Evolutionary conservation across 2,329 filamentous ascomycete species (phyloP).

Genomic region (Nemania sp.): DNA sequence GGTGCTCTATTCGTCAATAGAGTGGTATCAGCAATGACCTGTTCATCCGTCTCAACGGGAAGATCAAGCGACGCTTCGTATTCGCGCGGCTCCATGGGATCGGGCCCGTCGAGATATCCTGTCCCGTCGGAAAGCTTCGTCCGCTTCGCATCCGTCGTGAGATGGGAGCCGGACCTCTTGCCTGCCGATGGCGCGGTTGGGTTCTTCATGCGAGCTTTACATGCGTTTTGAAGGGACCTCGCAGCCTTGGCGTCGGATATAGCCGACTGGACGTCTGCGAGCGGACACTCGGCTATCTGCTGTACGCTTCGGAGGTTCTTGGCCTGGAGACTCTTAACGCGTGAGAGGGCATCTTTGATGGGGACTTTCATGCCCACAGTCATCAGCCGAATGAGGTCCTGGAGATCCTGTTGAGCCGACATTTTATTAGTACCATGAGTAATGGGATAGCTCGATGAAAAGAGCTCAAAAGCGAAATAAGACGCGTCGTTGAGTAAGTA

Average conservation of each 20-base stretch:
- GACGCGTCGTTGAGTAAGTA: conserved; percentile 5
- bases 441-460: background rate
- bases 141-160: conserved; percentile 41
- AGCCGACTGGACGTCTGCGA: conserved; percentile 50
- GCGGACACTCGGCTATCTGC: conserved; percentile 57
- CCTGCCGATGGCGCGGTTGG: conserved; percentile 27
- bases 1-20: conserved; percentile 81
- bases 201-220: conserved; percentile 56
- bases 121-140: conserved; percentile 35
- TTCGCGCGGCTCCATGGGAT: conserved; percentile 55
- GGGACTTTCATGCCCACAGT: conserved; percentile 60
- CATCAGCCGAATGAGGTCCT: conserved; percentile 64
- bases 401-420: conserved; percentile 62
- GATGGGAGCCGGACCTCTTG: conserved; percentile 42
- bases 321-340: conserved; percentile 61
- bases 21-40: conserved; percentile 59
- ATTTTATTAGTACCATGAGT: conserved; percentile 41
- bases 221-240: conserved; percentile 57
- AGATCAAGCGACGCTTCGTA: conserved; percentile 66
- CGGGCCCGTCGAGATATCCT: conserved; percentile 38
- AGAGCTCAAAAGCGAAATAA: background rate
- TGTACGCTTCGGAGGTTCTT: conserved; percentile 59
- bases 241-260: conserved; percentile 55
- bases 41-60: conserved; percentile 61
- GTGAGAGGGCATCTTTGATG: conserved; percentile 62